Conservation (phyloP, 495 filamentous ascomycete species). For the Glarea lozoyensis region DNA sequence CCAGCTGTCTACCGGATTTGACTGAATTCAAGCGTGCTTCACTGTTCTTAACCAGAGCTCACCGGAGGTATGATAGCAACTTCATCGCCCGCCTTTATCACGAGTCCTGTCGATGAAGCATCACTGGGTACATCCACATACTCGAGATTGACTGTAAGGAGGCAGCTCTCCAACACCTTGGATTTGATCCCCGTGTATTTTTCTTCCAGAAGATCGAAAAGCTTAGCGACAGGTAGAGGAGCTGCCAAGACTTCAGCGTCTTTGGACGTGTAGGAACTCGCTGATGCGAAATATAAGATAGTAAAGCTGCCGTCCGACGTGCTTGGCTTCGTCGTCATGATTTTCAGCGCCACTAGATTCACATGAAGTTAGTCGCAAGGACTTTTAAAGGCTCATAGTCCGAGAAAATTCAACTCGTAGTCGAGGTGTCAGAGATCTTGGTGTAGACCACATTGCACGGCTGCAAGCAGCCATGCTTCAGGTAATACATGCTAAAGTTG, state of each 20-base stretch:
- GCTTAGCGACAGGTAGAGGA: slow-evolving; percentile 53
- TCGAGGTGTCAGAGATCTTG: slow-evolving; percentile 50
- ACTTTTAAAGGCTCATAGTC: too few relatives aligned
- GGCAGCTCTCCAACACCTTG: slow-evolving; percentile 64
- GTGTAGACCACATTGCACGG: slow-evolving; percentile 34
- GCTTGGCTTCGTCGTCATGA: slow-evolving; percentile 28
- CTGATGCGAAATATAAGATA: slow-evolving; percentile 81
- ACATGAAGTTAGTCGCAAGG: background rate
- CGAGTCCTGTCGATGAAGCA: slow-evolving; percentile 26
- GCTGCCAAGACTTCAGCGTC: slow-evolving; percentile 63
- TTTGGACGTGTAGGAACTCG: slow-evolving; percentile 63
- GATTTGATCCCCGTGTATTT: slow-evolving; percentile 70
- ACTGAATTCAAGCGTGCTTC: background rate
- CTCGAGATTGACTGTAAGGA: slow-evolving; percentile 78
- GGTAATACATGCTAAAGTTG: slow-evolving; percentile 62
- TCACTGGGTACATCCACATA: slow-evolving; percentile 72
- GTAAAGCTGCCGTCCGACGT: slow-evolving; percentile 55
- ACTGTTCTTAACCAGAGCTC: slow-evolving; percentile 55
- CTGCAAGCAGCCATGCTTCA: slow-evolving; percentile 38
- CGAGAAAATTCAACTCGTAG: too few relatives aligned
- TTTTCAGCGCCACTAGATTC: slow-evolving; percentile 8
- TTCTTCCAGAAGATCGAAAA: slow-evolving; percentile 68
- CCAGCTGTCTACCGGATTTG: background rate
- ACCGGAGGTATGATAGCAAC: slow-evolving; percentile 97
- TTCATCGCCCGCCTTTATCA: slow-evolving; percentile 75